Conservation (phyloP, 306 rosid species). For the Dryas drummondii region DNA sequence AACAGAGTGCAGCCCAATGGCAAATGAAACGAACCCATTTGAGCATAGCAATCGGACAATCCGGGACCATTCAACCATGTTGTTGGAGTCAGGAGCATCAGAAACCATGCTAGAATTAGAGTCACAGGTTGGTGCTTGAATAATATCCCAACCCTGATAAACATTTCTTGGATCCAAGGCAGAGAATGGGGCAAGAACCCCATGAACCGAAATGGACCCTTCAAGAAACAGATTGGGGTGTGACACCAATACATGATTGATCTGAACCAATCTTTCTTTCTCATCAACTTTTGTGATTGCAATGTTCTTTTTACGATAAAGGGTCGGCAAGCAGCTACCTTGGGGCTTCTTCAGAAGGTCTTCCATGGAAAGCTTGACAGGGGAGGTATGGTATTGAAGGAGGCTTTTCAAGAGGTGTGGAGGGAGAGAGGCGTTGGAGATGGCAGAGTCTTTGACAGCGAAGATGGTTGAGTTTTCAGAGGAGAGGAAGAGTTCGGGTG, state of each 20-base stretch:
- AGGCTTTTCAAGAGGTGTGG: conserved; percentile 58
- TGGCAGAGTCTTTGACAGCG: conserved; percentile 43
- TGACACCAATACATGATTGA: conserved; percentile 56
- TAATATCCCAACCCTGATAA: conserved; percentile 31
- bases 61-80: conserved; percentile 46
- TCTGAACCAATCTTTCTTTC: conserved; percentile 37
- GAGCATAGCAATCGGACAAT: conserved; percentile 51
- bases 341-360: conserved; percentile 33
- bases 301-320: conserved; percentile 32
- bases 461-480: conserved; percentile 43
- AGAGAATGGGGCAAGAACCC: conserved; percentile 59
- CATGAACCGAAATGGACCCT: conserved; percentile 50
- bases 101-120: conserved; percentile 14
- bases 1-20: conserved; percentile 52
- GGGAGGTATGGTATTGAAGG: conserved; percentile 48
- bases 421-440: conserved; percentile 46
- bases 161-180: conserved; percentile 36
- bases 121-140: conserved; percentile 41
- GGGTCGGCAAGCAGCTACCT: conserved; percentile 51
- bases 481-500: conserved; percentile 56
- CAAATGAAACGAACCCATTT: conserved; percentile 47
- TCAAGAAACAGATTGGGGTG: conserved; percentile 56
- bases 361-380: conserved; percentile 32
- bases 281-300: conserved; percentile 42
- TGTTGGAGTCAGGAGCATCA: conserved; percentile 22